Evolutionary conservation across 768 basidiomycete species (phyloP).

Genomic region (Lyophyllum semitale): DNA sequence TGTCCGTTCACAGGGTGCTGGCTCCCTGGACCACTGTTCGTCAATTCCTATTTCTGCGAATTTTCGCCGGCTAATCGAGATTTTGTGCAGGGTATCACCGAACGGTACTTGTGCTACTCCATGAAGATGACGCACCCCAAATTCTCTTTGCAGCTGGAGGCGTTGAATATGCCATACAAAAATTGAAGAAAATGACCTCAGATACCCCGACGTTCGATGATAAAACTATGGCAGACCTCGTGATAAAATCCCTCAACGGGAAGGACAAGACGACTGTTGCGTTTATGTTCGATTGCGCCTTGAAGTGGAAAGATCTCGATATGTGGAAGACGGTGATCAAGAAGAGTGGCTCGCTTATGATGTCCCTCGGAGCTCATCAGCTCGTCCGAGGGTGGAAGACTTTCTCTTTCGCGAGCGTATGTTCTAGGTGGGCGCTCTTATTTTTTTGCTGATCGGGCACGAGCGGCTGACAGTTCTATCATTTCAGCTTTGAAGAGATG

Average conservation of each 20-base stretch:
- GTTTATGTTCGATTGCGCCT: constrained; percentile 20
- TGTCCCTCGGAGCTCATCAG: constrained; percentile 11
- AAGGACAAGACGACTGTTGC: constrained; percentile 13
- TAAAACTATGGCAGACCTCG: neutral
- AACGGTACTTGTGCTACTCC: constrained; percentile 12
- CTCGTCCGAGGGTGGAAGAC: constrained; percentile 21
- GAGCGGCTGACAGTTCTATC: neutral
- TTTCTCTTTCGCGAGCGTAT: constrained; percentile 25
- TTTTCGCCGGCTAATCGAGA: neutral
- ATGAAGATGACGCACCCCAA: constrained; percentile 2
- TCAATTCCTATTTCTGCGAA: neutral
- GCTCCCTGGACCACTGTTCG: constrained; percentile 32
- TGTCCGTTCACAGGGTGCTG: constrained; percentile 20
- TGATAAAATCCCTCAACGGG: neutral
- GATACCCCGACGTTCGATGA: neutral
- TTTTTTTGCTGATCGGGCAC: neutral
- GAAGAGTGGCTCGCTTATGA: constrained; percentile 10
- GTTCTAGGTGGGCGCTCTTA: constrained; percentile 16
- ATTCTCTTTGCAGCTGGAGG: neutral
- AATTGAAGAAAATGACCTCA: neutral
- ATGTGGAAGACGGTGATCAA: constrained; percentile 28
- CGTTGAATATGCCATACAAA: neutral
- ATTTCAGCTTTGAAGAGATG: constrained; percentile 22
- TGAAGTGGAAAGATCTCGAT: constrained; percentile 27
- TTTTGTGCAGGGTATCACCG: constrained; percentile 9